Percentiles rank a stretch among this genome's conserved stretches.
Evolutionary conservation across 805 yeast species (phyloP).

Genomic region (Yarrowia sp.): DNA sequence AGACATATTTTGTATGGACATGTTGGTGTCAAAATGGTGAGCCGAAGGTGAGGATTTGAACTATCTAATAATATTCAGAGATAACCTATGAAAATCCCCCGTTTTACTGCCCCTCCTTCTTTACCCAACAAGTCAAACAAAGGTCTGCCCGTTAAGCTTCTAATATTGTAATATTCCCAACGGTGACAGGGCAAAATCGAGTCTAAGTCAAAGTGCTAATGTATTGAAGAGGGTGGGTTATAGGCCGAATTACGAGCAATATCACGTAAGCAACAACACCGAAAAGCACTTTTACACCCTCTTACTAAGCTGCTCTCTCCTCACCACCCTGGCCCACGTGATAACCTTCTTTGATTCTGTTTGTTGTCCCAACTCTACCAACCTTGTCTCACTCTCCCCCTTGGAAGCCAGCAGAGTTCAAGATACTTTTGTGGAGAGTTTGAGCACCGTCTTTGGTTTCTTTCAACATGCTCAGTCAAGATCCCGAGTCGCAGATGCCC

Average conservation of each 20-base stretch:
- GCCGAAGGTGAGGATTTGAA: background rate
- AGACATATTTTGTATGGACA: background rate
- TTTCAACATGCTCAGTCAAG: conserved; percentile 37
- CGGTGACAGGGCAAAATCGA: conserved; percentile 2
- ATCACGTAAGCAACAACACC: no score
- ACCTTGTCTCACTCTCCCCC: conserved; percentile 29
- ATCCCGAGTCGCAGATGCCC: conserved; percentile 39
- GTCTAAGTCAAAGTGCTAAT: no score
- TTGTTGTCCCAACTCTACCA: conserved; percentile 30
- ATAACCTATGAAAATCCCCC: background rate
- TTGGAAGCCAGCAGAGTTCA: conserved; percentile 29
- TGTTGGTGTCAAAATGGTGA: background rate
- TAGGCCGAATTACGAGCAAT: no score
- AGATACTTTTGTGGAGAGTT: conserved; percentile 30
- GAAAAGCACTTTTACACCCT: no score
- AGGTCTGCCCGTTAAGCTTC: background rate
- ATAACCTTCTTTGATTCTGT: conserved; percentile 1
- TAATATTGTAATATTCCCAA: background rate
- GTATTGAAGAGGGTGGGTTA: no score
- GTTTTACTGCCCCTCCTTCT: background rate
- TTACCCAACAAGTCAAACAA: background rate
- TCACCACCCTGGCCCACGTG: conserved; percentile 2
- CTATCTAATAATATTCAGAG: no score
- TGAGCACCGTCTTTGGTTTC: conserved; percentile 21
- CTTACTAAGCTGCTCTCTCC: background rate